phyloP scores from a whole-genome alignment of 345 rosid species.

The Anacardium occidentale region DNA sequence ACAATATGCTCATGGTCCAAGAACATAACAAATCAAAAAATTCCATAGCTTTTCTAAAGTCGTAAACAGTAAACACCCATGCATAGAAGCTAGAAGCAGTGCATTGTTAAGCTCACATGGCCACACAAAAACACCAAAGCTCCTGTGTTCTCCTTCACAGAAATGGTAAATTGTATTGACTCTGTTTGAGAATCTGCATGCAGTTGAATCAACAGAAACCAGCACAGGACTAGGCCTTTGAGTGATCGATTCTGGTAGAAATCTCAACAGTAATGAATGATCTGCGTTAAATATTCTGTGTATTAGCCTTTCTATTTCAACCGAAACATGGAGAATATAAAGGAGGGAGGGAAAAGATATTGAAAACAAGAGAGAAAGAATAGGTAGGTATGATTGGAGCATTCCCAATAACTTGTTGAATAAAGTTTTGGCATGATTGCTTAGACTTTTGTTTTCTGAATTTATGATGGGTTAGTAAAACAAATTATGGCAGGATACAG shows the following conservation, averaged over 20 bases:
- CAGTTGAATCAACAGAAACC: background rate
- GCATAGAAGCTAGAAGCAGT: background rate
- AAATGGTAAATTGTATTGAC: background rate
- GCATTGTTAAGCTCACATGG: background rate
- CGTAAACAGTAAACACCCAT: background rate
- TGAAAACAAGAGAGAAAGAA: background rate
- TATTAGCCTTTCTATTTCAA: background rate
- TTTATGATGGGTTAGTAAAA: constrained; percentile 1
- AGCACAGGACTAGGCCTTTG: background rate
- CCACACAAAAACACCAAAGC: background rate
- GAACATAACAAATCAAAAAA: background rate
- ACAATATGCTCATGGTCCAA: background rate
- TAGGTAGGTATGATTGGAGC: background rate
- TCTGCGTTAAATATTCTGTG: background rate
- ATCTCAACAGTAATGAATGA: background rate
- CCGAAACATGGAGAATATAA: background rate
- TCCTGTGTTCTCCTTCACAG: background rate
- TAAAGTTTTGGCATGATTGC: background rate
- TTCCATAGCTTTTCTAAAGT: background rate
- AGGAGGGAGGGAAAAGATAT: background rate
- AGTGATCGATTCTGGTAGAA: background rate
- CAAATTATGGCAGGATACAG: constrained; percentile 13
- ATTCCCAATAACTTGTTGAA: background rate
- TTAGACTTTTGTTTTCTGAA: background rate
- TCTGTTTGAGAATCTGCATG: constrained; percentile 16